Percentiles rank a stretch among this genome's conserved stretches.
phyloP scores from a whole-genome alignment of 208 protist species.

The Ichthyophonus hoferi region DNA sequence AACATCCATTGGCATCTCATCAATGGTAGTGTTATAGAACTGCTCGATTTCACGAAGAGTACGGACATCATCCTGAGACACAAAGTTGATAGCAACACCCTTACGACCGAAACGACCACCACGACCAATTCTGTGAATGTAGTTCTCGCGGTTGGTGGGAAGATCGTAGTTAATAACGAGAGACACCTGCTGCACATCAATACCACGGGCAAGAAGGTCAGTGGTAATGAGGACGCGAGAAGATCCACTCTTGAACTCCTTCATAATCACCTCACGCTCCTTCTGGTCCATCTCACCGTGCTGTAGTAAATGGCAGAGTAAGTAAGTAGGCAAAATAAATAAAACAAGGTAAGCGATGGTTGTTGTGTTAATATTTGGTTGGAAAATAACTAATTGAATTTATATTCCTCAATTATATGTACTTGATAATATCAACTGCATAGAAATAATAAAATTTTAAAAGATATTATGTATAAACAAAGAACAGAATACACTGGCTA shows the following conservation, averaged over 20 bases:
- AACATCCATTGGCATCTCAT: constrained; percentile 94
- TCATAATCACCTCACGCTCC: constrained; percentile 95
- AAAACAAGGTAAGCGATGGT: too few species aligned
- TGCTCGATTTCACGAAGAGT: constrained; percentile 93
- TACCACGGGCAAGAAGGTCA: constrained; percentile 97
- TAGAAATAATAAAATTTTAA: too few species aligned
- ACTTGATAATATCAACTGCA: too few species aligned
- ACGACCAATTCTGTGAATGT: constrained; percentile 98
- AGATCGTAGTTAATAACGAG: constrained; percentile 99
- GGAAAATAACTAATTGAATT: too few species aligned
- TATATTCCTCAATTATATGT: too few species aligned
- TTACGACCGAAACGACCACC: constrained; percentile 98
- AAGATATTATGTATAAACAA: too few species aligned
- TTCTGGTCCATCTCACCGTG: constrained; percentile 95
- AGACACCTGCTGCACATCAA: constrained; percentile 99
- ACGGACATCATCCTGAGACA: constrained; percentile 89
- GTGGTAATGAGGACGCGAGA: constrained; percentile 97
- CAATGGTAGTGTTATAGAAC: constrained; percentile 97
- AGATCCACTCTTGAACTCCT: constrained; percentile 89
- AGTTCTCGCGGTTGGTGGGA: constrained; percentile 95
- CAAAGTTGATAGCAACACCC: constrained; percentile 99
- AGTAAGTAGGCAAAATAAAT: too few species aligned
- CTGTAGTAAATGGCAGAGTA: too few species aligned
- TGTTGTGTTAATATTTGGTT: too few species aligned
- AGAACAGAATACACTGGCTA: too few species aligned